Evolutionary conservation across 2,329 filamentous ascomycete species (phyloP), one percentile per base, ranked within the genome.

Genomic region (Sordariomycetes sp.): DNA sequence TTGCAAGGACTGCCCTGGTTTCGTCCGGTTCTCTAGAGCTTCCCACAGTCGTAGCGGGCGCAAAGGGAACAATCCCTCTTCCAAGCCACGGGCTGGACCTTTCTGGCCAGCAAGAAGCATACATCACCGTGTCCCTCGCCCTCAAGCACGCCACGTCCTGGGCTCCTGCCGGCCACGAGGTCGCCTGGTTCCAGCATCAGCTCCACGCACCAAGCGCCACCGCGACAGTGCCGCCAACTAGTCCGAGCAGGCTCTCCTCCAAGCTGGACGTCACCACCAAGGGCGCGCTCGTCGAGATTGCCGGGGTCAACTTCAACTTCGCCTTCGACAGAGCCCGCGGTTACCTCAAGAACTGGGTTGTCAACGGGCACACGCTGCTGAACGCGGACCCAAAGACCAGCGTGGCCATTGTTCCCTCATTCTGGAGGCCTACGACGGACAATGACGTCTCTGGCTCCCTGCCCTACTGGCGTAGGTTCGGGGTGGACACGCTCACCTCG

Each of bases 391-490:
- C 36, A 13, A 64, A 78, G 28, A 69, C 80, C 54, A 72, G 71
- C 4, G 65, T 72, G 34, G 74, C 76, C 0, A 62, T 76, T 2
- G 61, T 67, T 1, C 71, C 84, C 45, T 74, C 76, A 60, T 79
- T 87, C 65, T 86, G 84, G 71, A 81, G 84, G 39, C 78, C 85
- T 0, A 73, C 78, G 42, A 87, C 83, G 0, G 82, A 87, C 68
- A 87, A 87, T 64, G 84, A 87, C 64, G 71, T 13, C 3, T 39
- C 36, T 17, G 36, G 36, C 5, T 39, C 36, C 15, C 12, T 39
- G 12, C 36, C 36, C 3, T 39, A 39, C 36, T 39, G 36, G 36
- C 36, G 36, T 3, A 3, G 36, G 2, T 39, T 39, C 10, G 36
- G 74, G 3, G 77, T 77, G 0, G 71, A 73, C 6, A 68, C 72